A percentile compares a stretch with the other conserved stretches of the same genome.
phyloP scores from a whole-genome alignment of 108 stramenopile species.

The Cyclotella atomus region DNA sequence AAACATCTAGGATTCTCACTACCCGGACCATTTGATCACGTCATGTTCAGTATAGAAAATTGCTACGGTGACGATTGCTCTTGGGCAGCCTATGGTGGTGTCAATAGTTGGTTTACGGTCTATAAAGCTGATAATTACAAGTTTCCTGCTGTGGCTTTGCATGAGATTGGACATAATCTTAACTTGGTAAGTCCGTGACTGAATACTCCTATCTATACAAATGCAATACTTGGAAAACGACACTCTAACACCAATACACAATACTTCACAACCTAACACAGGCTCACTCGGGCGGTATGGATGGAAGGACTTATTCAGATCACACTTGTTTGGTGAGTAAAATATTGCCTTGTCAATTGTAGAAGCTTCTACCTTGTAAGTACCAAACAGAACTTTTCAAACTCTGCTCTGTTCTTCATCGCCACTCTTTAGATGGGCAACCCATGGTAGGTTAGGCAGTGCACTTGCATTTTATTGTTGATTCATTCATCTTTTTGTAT shows the following conservation, averaged over 20 bases:
- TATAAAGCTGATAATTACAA: constrained; percentile 29
- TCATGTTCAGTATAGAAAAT: constrained; percentile 30
- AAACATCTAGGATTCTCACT: constrained; percentile 15
- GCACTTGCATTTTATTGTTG: too few species aligned
- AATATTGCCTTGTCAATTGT: neutral
- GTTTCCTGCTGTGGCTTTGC: constrained; percentile 14
- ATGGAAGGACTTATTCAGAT: neutral
- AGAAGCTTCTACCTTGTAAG: too few species aligned
- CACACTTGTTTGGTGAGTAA: neutral
- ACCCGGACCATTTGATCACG: constrained; percentile 41
- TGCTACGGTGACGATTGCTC: constrained; percentile 14
- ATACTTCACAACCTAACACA: too few species aligned
- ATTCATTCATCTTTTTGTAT: too few species aligned
- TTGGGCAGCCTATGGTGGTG: constrained; percentile 23
- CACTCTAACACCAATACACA: too few species aligned
- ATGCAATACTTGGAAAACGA: too few species aligned
- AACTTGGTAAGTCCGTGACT: neutral
- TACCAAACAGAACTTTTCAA: neutral
- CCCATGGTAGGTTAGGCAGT: constrained; percentile 15
- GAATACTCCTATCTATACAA: neutral
- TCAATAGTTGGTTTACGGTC: constrained; percentile 23
- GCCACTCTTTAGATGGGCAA: constrained; percentile 27
- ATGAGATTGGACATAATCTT: constrained; percentile 25
- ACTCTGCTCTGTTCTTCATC: neutral
- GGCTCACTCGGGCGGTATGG: neutral